phyloP scores from a whole-genome alignment of 2,329 filamentous ascomycete species.

The Emydomyces testavorans region DNA sequence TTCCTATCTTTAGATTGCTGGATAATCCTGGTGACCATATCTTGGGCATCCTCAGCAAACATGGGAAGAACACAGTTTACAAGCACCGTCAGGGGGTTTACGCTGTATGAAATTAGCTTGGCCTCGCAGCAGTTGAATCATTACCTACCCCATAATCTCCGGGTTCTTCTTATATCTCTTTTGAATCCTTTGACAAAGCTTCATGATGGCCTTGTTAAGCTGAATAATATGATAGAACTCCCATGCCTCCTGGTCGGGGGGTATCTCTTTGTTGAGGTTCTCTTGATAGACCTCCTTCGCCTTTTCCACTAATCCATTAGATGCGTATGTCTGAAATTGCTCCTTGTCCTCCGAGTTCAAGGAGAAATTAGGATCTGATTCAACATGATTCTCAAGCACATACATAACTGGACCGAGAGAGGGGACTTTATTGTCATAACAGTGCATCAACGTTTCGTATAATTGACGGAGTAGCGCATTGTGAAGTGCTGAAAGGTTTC shows the following conservation, averaged over 20 bases:
- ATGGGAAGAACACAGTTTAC: slow-evolving; percentile 76
- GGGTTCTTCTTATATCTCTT: slow-evolving; percentile 85
- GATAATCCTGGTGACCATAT: slow-evolving; percentile 72
- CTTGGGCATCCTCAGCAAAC: slow-evolving; percentile 79
- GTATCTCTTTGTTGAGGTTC: slow-evolving; percentile 68
- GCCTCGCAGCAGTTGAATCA: background rate
- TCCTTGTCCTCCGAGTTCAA: slow-evolving; percentile 57
- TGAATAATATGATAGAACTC: slow-evolving; percentile 83
- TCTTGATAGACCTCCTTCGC: slow-evolving; percentile 69
- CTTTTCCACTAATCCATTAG: slow-evolving; percentile 59
- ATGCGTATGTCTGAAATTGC: slow-evolving; percentile 60
- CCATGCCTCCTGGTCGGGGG: slow-evolving; percentile 70
- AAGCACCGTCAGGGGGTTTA: slow-evolving; percentile 56
- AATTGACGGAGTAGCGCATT: slow-evolving; percentile 77
- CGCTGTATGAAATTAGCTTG: slow-evolving; percentile 26
- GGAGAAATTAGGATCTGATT: slow-evolving; percentile 63
- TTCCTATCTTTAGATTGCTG: slow-evolving; percentile 56
- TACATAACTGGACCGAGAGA: slow-evolving; percentile 69
- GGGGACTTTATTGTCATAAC: slow-evolving; percentile 79
- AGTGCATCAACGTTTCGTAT: slow-evolving; percentile 74
- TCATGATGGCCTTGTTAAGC: slow-evolving; percentile 74
- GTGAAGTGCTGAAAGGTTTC: slow-evolving; percentile 61
- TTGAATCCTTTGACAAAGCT: slow-evolving; percentile 74
- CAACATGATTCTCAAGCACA: slow-evolving; percentile 70
- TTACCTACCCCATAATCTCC: slow-evolving; percentile 61